Conservation (phyloP, 495 filamentous ascomycete species). For the Xylaria cubensis region DNA sequence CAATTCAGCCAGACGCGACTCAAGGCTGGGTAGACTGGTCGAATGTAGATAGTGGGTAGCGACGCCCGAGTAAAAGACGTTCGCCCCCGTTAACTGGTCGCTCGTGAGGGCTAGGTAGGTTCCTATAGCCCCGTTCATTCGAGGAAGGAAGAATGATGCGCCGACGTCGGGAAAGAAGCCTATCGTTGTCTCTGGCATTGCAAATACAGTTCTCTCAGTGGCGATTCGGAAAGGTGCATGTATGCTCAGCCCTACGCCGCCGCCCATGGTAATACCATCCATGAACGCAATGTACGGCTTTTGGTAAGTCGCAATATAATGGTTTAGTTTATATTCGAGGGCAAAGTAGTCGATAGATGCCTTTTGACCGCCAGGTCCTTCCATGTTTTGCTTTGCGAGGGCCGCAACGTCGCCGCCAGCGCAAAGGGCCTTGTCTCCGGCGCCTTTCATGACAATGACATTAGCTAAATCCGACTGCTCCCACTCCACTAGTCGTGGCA, state of each 20-base stretch:
- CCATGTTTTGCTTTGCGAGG: constrained; percentile 74
- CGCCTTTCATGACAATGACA: constrained; percentile 89
- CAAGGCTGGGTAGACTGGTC: constrained; percentile 76
- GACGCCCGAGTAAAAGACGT: constrained; percentile 83
- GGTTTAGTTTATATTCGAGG: constrained; percentile 92
- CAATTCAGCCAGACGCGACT: constrained; percentile 85
- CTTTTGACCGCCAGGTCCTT: constrained; percentile 69
- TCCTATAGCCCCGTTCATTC: constrained; percentile 81
- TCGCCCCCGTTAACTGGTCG: constrained; percentile 76
- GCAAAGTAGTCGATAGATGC: constrained; percentile 84
- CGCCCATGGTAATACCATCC: constrained; percentile 98
- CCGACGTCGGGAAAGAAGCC: constrained; percentile 99
- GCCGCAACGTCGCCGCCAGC: constrained; percentile 88
- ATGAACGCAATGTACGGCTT: constrained; percentile 96
- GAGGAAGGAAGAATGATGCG: constrained; percentile 90
- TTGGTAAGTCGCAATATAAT: constrained; percentile 89
- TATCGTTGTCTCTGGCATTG: constrained; percentile 98
- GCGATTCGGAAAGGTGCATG: constrained; percentile 97
- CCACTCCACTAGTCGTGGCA: constrained; percentile 88
- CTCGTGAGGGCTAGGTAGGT: constrained; percentile 93
- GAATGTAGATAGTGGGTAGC: constrained; percentile 97
- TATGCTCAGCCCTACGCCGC: constrained; percentile 90
- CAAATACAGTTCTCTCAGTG: constrained; percentile 91
- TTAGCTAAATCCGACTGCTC: constrained; percentile 91
- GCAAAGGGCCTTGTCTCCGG: constrained; percentile 84